Conservation (phyloP, 1,284 basidiomycete species). For the Chiua sp. region DNA sequence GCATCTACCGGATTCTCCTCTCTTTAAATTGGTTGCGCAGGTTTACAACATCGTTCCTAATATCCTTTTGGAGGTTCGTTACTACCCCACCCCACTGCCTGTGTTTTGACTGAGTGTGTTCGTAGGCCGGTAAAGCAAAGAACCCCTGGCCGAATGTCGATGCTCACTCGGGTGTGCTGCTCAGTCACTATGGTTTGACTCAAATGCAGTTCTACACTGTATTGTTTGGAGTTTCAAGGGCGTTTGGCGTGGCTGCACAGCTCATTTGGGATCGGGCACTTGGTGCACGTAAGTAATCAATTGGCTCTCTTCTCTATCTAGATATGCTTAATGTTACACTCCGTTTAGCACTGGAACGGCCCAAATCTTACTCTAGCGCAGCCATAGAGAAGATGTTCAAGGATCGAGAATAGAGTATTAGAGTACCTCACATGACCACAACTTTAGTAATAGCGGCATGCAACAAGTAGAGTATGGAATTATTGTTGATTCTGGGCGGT, state of each 20-base stretch:
- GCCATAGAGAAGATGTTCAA: constrained; percentile 80
- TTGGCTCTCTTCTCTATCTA: background rate
- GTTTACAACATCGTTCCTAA: constrained; percentile 94
- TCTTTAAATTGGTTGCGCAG: constrained; percentile 94
- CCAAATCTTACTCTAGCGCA: constrained; percentile 84
- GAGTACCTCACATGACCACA: too few relatives aligned
- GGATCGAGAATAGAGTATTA: constrained; percentile 43
- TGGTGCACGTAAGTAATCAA: constrained; percentile 74
- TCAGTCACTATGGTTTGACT: constrained; percentile 88
- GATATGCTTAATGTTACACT: background rate
- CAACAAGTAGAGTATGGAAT: too few relatives aligned
- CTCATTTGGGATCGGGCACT: constrained; percentile 97
- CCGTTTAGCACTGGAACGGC: constrained; percentile 75
- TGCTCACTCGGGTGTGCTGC: constrained; percentile 94
- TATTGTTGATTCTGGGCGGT: too few relatives aligned
- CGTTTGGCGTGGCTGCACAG: constrained; percentile 89
- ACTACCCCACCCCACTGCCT: constrained; percentile 85
- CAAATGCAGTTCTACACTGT: constrained; percentile 97
- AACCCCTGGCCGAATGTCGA: constrained; percentile 97
- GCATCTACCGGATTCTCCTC: constrained; percentile 84
- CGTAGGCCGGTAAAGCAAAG: constrained; percentile 94
- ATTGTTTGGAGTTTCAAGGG: constrained; percentile 95
- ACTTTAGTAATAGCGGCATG: too few relatives aligned
- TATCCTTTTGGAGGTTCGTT: constrained; percentile 83
- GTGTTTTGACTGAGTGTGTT: constrained; percentile 65